Evolutionary conservation across 441 rosid species (phyloP).

Genomic region (Aquilaria agallochum): DNA sequence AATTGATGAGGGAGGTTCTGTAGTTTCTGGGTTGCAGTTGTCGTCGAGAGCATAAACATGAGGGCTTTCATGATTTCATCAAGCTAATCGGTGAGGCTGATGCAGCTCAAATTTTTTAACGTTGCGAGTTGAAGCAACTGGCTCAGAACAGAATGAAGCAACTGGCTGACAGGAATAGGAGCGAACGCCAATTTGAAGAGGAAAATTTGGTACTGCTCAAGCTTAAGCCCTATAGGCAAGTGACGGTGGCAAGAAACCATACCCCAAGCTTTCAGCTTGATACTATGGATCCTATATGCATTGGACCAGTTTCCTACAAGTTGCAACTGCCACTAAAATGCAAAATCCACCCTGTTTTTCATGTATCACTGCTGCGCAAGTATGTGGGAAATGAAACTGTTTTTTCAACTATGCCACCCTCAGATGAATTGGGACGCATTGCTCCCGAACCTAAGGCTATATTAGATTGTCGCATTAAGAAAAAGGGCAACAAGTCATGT

Average conservation of each 20-base stretch:
- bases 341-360: background rate
- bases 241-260: background rate
- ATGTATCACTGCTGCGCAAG: background rate
- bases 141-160: background rate
- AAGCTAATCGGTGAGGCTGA: too few relatives aligned
- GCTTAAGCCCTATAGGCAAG: background rate
- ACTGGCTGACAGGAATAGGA: background rate
- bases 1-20: too few relatives aligned
- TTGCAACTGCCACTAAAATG: background rate
- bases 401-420: background rate
- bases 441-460: background rate
- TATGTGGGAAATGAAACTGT: background rate
- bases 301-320: background rate
- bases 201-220: background rate
- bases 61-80: too few relatives aligned
- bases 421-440: background rate
- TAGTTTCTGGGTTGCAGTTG: too few relatives aligned
- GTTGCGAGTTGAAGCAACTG: too few relatives aligned
- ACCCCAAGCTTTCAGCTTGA: background rate
- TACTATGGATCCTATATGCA: background rate
- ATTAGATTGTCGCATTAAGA: background rate
- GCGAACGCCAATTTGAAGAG: background rate
- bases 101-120: too few relatives aligned
- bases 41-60: too few relatives aligned
- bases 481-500: too few relatives aligned